Evolutionary conservation across 257 asterid genomes (phyloP), one percentile per base, ranked within the genome.

Genomic region (Solanum okadae): DNA sequence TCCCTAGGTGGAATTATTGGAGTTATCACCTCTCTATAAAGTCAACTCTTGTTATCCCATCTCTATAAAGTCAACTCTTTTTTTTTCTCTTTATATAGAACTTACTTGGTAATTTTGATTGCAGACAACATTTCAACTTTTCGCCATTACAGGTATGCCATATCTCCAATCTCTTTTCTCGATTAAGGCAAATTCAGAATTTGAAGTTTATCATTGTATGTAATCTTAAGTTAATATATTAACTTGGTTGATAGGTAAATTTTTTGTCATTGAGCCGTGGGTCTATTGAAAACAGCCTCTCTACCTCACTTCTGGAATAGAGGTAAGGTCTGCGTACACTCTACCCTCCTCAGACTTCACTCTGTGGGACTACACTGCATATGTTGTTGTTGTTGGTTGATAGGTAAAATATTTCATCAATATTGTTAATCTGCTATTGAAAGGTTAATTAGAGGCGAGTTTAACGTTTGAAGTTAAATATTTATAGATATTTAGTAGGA

Each of bases 181-280:
- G 9, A 46, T 4, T 0, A 0, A 13, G 56, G 6, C 23, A 49
- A 49, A 49, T 15, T 49, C 65, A 56, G 0, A 56, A 56, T 56
- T 16, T 16, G 10, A 56, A 6, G 4, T 18, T 56, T 56, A 46
- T 46, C 0, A 5, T 16, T 0, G 65, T 56, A 56, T 0, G 0
- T 16, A 16, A 56, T 16, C 0, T 18, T 18, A 56, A 56, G 65
- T 56, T 56, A 56, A 0, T 18, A 56, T 56, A 56, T 52, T 18
- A 56, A 56, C n/a, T 56, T 56, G 4, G n/a, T 56, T 56, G 1
- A 56, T 18, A 2, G 65, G 65, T 56, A 56, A 18, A 18, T 56
- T 56, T 56, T 52, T 52, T 16, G 65, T 56, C n/a, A 0, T 56
- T 56, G 4, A 56, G 4, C 0, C 4, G 65, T 6, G n/a, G 9